These are phyloP conservation scores for Globisporangium perplexum DNA, from an alignment of 352 stramenopile species.

Conservation along the genomic window DNA sequence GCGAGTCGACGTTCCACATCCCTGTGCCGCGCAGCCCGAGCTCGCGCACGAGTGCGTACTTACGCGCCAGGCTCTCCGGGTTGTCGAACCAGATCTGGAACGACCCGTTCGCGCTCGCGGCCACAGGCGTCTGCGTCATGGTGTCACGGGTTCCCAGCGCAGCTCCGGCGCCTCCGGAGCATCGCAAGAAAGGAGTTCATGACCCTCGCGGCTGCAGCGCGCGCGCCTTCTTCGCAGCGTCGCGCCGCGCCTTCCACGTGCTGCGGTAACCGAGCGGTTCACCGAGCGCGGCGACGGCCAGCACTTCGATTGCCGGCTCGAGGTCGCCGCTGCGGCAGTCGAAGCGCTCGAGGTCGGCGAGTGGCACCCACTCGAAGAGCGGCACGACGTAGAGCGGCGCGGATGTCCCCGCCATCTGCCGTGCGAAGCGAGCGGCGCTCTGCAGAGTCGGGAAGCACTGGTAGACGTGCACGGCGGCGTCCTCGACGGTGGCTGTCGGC, in stretches of 20 bases:
- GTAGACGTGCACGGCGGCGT: conserved; percentile 65
- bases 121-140: conserved; percentile 37
- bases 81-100: conserved; percentile 79
- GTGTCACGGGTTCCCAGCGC: conserved; percentile 51
- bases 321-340: conserved; percentile 52
- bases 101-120: conserved; percentile 5
- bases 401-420: conserved; percentile 39
- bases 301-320: conserved; percentile 54
- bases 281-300: background rate
- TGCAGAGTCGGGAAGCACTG: conserved; percentile 77
- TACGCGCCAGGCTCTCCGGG: conserved; percentile 41
- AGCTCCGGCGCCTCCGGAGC: background rate
- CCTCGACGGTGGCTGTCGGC: conserved; percentile 28
- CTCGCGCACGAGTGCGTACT: conserved; percentile 48
- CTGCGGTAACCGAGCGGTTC: conserved; percentile 22
- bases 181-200: background rate
- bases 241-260: conserved; percentile 67
- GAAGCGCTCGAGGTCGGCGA: conserved; percentile 67
- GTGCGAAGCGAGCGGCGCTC: conserved; percentile 68
- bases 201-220: conserved; percentile 4
- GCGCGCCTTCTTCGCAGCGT: conserved; percentile 48
- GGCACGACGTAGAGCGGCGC: conserved; percentile 58
- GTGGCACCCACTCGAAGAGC: conserved; percentile 71
- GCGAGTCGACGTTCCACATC: conserved; percentile 80
- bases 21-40: conserved; percentile 53